Evolutionary conservation across 768 basidiomycete species (phyloP).

Genomic region (Hydnomerulius pinastri): DNA sequence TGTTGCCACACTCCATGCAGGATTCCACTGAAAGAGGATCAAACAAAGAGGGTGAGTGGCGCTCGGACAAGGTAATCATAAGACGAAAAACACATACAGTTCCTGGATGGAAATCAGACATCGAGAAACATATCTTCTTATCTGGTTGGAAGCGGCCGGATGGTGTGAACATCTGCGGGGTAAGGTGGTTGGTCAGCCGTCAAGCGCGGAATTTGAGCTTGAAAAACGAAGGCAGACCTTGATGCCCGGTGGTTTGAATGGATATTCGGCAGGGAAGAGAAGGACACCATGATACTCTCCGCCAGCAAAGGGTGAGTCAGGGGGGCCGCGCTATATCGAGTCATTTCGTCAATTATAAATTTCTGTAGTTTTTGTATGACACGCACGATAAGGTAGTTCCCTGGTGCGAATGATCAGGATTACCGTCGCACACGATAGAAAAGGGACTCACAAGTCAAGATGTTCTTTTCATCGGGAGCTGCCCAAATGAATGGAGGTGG

Average conservation of each 20-base stretch:
- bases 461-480: slow-evolving; percentile 95
- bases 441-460: slow-evolving; percentile 77
- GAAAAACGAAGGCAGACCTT: slow-evolving; percentile 59
- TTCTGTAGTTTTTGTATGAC: slow-evolving; percentile 4
- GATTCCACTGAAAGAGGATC: slow-evolving; percentile 73
- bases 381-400: slow-evolving; percentile 93
- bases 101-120: slow-evolving; percentile 95
- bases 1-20: slow-evolving; percentile 93
- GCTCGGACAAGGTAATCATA: neutral
- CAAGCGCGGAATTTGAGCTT: slow-evolving; percentile 6
- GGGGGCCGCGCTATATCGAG: slow-evolving; percentile 76
- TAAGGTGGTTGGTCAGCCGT: slow-evolving; percentile 7
- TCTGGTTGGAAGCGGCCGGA: slow-evolving; percentile 90
- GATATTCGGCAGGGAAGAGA: slow-evolving; percentile 92
- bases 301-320: slow-evolving; percentile 86
- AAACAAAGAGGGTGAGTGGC: slow-evolving; percentile 1
- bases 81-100: slow-evolving; percentile 56
- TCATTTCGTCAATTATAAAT: slow-evolving; percentile 10
- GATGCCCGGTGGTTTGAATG: slow-evolving; percentile 96
- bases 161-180: slow-evolving; percentile 82
- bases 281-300: slow-evolving; percentile 96
- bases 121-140: slow-evolving; percentile 97
- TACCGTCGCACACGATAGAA: slow-evolving; percentile 4
- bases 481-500: slow-evolving; percentile 98
- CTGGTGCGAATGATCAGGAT: slow-evolving; percentile 42